These are phyloP conservation scores for Aegilops tauschii DNA, from an alignment of 176 grass and related monocot genomes.

Conservation along the genomic window DNA sequence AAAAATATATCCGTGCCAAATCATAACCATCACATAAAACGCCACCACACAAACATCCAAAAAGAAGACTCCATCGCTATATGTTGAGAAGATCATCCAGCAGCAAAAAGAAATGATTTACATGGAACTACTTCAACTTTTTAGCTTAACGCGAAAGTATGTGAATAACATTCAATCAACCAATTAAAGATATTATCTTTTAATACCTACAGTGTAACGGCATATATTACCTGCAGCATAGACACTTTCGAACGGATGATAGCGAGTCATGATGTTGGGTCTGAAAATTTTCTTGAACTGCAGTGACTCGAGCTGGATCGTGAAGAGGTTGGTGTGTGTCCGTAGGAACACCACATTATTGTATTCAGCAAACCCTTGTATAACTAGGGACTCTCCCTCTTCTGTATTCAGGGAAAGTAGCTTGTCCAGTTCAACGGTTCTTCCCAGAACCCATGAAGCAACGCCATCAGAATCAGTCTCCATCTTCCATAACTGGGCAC, in stretches of 20 bases:
- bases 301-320: neutral
- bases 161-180: neutral
- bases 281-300: neutral
- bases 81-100: neutral
- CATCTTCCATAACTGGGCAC: neutral
- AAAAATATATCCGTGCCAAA: neutral
- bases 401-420: neutral
- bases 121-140: neutral
- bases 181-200: neutral
- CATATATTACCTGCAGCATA: neutral
- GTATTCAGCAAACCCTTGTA: neutral
- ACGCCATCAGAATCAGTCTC: neutral
- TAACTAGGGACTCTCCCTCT: too few species aligned
- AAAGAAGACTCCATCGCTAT: neutral
- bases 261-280: neutral
- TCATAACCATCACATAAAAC: neutral
- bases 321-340: neutral
- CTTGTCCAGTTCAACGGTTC: neutral
- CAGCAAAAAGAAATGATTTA: neutral
- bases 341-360: neutral
- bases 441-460: neutral
- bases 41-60: neutral
- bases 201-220: neutral
- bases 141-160: neutral
- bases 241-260: neutral